These are phyloP conservation scores for Fraxinus pennsylvanica DNA, from an alignment of 257 asterid genomes.

Conservation along the genomic window DNA sequence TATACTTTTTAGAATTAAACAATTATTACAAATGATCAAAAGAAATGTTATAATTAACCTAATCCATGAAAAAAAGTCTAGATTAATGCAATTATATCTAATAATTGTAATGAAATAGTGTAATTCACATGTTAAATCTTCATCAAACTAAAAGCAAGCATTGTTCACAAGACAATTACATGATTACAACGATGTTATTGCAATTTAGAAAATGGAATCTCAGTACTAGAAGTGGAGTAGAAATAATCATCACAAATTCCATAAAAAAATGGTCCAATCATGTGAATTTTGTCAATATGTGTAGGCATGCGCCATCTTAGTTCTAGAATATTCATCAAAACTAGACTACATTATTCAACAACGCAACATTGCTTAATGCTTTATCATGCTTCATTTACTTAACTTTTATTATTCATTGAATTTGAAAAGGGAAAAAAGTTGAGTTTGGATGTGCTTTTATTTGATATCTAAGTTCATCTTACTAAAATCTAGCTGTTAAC, in stretches of 20 bases:
- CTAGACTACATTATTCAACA: neutral
- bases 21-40: neutral
- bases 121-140: neutral
- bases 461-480: too few species aligned
- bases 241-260: neutral
- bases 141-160: neutral
- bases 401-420: constrained; percentile 13
- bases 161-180: neutral
- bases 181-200: neutral
- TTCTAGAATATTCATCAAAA: neutral
- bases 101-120: neutral
- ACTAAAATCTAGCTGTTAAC: too few species aligned
- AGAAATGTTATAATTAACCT: neutral
- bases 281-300: constrained; percentile 5
- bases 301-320: neutral
- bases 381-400: neutral
- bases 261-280: neutral
- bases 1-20: neutral
- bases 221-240: neutral
- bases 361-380: neutral
- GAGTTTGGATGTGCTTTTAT: neutral
- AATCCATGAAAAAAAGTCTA: neutral
- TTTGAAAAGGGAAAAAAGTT: neutral
- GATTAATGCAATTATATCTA: neutral
- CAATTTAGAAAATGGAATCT: neutral